These are phyloP conservation scores for Rhododendron ferrugineum DNA, from an alignment of 148 eudicot genomes.

Conservation along the genomic window DNA sequence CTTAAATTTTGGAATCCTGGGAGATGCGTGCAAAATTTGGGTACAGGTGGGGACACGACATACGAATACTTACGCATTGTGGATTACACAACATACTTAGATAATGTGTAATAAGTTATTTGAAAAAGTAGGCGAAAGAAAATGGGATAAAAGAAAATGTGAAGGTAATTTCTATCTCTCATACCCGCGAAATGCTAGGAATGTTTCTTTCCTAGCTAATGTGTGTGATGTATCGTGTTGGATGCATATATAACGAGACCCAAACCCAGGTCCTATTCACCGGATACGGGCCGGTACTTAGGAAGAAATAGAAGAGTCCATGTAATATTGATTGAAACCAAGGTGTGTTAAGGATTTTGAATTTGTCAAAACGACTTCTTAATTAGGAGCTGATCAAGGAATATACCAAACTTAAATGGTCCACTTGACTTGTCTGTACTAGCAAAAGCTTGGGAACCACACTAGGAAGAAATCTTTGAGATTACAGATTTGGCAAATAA, in stretches of 20 bases:
- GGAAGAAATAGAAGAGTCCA: background rate
- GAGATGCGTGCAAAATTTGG: background rate
- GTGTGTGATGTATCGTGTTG: too few species aligned
- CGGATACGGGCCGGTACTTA: background rate
- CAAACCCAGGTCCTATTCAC: too few species aligned
- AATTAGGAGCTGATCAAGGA: too few species aligned
- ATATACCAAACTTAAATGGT: background rate
- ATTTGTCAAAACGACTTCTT: background rate
- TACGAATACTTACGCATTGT: background rate
- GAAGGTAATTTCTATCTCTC: background rate
- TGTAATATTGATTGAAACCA: background rate
- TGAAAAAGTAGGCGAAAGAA: too few species aligned
- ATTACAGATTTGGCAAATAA: background rate
- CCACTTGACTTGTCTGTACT: background rate
- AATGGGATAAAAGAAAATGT: background rate
- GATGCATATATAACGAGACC: too few species aligned
- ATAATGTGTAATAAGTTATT: too few species aligned
- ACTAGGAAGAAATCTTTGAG: slow-evolving; percentile 14
- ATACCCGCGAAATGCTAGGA: background rate
- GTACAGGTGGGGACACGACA: background rate
- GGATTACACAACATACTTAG: too few species aligned
- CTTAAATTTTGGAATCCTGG: background rate
- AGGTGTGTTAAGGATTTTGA: background rate
- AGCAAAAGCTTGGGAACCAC: background rate
- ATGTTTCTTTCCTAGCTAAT: background rate